Evolutionary conservation across 441 rosid genomes (phyloP).

Genomic region (Eutrema salsugineum): DNA sequence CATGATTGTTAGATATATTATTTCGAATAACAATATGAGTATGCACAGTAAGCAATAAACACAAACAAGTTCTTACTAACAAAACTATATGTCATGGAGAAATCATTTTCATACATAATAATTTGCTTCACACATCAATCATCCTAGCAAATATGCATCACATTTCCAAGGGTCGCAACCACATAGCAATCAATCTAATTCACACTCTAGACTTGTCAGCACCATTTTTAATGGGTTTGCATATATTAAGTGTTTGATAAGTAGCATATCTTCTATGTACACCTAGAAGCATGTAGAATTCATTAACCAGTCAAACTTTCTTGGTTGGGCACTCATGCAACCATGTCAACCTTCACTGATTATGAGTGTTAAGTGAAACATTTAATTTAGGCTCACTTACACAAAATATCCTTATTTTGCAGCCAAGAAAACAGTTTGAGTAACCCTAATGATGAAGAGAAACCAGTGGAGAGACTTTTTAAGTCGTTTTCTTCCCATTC

Average conservation of each 20-base stretch:
- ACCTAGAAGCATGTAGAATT: background rate
- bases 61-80: too few relatives aligned
- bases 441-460: slow-evolving; percentile 57
- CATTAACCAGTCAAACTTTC: background rate
- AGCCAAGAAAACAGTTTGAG: slow-evolving; percentile 61
- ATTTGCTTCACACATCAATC: too few relatives aligned
- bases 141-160: too few relatives aligned
- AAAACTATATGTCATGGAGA: too few relatives aligned
- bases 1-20: too few relatives aligned
- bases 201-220: too few relatives aligned
- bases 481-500: slow-evolving; percentile 6
- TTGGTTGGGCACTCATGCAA: background rate
- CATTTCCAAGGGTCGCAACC: too few relatives aligned
- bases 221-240: too few relatives aligned
- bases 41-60: too few relatives aligned
- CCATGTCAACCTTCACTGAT: background rate
- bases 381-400: background rate
- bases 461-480: slow-evolving; percentile 61
- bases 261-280: background rate
- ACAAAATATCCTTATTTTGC: slow-evolving; percentile 27
- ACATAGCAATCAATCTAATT: too few relatives aligned
- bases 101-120: too few relatives aligned
- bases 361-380: background rate
- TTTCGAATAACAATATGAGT: too few relatives aligned
- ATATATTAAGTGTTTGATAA: background rate